These are phyloP conservation scores for Jatropha multifida DNA, from an alignment of 441 rosid species.

Conservation along the genomic window DNA sequence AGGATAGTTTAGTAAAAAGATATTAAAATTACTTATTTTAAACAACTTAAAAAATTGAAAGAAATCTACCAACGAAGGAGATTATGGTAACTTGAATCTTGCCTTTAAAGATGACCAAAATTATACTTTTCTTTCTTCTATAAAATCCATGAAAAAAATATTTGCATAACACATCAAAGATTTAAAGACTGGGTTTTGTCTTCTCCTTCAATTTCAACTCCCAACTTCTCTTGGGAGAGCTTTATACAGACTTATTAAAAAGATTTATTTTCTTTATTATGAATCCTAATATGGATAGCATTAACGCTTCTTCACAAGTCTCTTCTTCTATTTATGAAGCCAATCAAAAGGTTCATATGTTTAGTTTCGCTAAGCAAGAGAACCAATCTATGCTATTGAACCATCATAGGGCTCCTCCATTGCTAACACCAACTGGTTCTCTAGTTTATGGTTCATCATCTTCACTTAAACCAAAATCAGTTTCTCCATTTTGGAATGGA, in stretches of 20 bases:
- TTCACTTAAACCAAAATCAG: background rate
- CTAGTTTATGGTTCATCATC: constrained; percentile 36
- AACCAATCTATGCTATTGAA: constrained; percentile 57
- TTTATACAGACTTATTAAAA: no score
- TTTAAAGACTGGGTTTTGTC: constrained; percentile 11
- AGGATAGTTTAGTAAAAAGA: background rate
- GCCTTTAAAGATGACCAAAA: background rate
- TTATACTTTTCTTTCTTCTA: constrained; percentile 4
- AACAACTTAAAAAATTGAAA: background rate
- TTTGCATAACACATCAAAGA: constrained; percentile 4
- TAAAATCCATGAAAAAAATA: constrained; percentile 5
- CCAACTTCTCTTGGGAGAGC: no score
- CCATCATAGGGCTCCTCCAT: constrained; percentile 32
- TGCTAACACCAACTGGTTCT: constrained; percentile 60
- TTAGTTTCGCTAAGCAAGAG: constrained; percentile 51
- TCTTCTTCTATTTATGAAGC: constrained; percentile 27
- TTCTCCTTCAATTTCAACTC: background rate
- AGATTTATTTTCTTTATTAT: no score
- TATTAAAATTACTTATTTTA: background rate
- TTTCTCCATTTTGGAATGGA: no score
- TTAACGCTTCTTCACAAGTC: constrained; percentile 28
- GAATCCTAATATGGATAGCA: constrained; percentile 44
- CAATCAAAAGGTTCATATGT: constrained; percentile 35
- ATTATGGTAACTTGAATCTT: background rate
- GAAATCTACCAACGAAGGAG: background rate